These are phyloP conservation scores for Harringtonia aguacate DNA, from an alignment of 2,329 filamentous ascomycete genomes.

Conservation along the genomic window DNA sequence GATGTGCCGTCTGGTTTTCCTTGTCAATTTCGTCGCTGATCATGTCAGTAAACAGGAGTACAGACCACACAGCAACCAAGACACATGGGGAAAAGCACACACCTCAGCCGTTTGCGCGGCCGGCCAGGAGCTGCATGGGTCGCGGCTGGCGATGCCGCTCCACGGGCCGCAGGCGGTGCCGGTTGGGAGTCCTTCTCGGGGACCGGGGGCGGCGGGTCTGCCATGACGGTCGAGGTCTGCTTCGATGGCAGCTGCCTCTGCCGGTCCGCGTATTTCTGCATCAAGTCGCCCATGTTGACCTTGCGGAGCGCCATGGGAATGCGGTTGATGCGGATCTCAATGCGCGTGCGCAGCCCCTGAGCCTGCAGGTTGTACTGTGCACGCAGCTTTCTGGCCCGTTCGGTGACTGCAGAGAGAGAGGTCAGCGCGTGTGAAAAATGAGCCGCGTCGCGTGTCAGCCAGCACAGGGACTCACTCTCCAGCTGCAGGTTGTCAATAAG, in stretches of 20 bases:
- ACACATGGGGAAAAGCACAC: slow-evolving; percentile 12
- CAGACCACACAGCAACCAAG: background rate
- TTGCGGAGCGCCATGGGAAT: slow-evolving; percentile 73
- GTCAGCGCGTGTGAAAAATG: no score
- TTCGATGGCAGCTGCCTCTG: slow-evolving; percentile 22
- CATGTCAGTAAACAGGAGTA: background rate
- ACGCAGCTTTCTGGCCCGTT: slow-evolving; percentile 76
- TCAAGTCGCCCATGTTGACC: slow-evolving; percentile 70
- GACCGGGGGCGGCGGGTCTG: slow-evolving; percentile 30
- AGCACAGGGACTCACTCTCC: slow-evolving; percentile 51
- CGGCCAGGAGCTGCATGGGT: slow-evolving; percentile 13
- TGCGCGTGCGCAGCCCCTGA: slow-evolving; percentile 70
- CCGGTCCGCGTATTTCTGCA: slow-evolving; percentile 37
- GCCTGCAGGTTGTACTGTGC: slow-evolving; percentile 85
- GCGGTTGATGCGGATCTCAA: slow-evolving; percentile 88
- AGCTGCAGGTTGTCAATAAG: slow-evolving; percentile 83
- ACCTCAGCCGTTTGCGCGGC: slow-evolving; percentile 42
- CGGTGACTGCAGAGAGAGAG: slow-evolving; percentile 52
- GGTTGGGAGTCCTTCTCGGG: slow-evolving; percentile 34
- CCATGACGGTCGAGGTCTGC: slow-evolving; percentile 13
- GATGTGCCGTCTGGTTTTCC: slow-evolving; percentile 55
- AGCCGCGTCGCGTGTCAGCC: no score
- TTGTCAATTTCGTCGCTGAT: slow-evolving; percentile 63
- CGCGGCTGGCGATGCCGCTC: background rate
- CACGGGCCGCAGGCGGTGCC: slow-evolving; percentile 1